A percentile compares a stretch with the other conserved stretches of the same genome.
These are phyloP conservation scores for Drechslera avenae DNA, from an alignment of 2,329 filamentous ascomycete species.

Conservation along the genomic window DNA sequence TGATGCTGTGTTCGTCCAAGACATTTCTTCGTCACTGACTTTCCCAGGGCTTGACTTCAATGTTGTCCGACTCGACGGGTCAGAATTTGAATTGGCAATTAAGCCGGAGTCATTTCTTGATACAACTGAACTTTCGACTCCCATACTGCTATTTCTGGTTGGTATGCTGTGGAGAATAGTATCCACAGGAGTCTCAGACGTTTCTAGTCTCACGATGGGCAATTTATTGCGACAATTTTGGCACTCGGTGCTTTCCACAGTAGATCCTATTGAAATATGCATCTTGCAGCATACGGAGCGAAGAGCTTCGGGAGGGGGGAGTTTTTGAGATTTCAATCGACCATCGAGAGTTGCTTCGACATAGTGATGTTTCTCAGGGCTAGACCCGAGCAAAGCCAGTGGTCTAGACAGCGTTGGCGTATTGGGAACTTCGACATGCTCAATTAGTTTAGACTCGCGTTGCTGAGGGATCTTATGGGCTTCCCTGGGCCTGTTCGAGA, in stretches of 20 bases:
- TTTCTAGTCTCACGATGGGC: slow-evolving; percentile 10
- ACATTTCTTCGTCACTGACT: background rate
- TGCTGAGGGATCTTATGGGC: background rate
- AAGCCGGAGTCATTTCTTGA: background rate
- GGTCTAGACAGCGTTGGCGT: slow-evolving; percentile 24
- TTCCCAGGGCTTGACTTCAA: slow-evolving; percentile 5
- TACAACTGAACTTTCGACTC: background rate
- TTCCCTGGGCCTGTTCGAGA: background rate
- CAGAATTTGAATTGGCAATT: too few species aligned
- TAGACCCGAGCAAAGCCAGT: background rate
- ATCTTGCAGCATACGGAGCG: slow-evolving; percentile 23
- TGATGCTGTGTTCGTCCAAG: background rate
- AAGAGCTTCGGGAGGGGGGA: background rate
- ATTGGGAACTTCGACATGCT: slow-evolving; percentile 16
- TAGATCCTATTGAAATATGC: slow-evolving; percentile 1
- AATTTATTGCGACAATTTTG: slow-evolving; percentile 13
- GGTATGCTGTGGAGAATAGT: background rate
- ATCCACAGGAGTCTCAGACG: slow-evolving; percentile 23
- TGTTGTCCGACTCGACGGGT: background rate
- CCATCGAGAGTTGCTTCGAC: background rate
- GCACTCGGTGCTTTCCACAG: slow-evolving; percentile 6
- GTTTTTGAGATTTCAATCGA: background rate
- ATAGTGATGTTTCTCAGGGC: background rate
- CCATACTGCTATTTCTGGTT: background rate
- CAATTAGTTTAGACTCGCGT: background rate